Percentiles rank a stretch among this genome's conserved stretches.
phyloP scores from a whole-genome alignment of 1,284 basidiomycete genomes.

The Takashimella koratensis region DNA sequence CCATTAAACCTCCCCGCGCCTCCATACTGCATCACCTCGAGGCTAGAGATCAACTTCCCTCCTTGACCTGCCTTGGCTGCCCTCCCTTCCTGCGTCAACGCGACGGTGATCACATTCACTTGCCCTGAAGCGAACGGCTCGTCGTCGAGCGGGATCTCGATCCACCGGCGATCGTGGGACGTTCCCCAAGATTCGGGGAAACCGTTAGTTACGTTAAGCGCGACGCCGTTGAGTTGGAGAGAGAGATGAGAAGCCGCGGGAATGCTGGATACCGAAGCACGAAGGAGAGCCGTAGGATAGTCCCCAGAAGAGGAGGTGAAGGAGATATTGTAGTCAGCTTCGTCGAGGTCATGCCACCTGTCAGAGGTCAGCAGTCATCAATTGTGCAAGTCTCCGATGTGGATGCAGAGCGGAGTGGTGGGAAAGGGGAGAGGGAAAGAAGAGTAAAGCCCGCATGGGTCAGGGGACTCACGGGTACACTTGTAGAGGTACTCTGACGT shows the following conservation, averaged over 20 bases:
- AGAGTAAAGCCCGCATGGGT: no score
- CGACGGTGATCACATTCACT: constrained; percentile 59
- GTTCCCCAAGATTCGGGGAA: constrained; percentile 26
- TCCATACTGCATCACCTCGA: constrained; percentile 74
- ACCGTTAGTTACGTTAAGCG: constrained; percentile 29
- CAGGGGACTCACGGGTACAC: constrained; percentile 53
- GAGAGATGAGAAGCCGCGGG: constrained; percentile 57
- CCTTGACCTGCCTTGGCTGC: constrained; percentile 58
- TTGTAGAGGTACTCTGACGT: constrained; percentile 70
- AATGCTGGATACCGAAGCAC: constrained; percentile 73
- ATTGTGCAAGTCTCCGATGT: no score
- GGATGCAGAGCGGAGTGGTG: no score
- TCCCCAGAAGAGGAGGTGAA: constrained; percentile 42
- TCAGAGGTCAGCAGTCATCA: no score
- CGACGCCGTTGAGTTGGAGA: constrained; percentile 58
- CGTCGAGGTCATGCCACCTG: constrained; percentile 56
- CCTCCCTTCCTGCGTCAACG: constrained; percentile 54
- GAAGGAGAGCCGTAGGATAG: constrained; percentile 63
- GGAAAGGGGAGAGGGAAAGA: not conserved
- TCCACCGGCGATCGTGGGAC: constrained; percentile 44
- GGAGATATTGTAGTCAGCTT: constrained; percentile 55
- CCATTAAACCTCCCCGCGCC: constrained; percentile 60
- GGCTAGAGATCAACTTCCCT: constrained; percentile 59
- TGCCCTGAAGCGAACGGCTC: constrained; percentile 48
- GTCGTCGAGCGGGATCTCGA: constrained; percentile 29